Evolutionary conservation across 139 green algal species (phyloP), one percentile per base, ranked within the genome.

Genomic region (Asterochloris sp.): DNA sequence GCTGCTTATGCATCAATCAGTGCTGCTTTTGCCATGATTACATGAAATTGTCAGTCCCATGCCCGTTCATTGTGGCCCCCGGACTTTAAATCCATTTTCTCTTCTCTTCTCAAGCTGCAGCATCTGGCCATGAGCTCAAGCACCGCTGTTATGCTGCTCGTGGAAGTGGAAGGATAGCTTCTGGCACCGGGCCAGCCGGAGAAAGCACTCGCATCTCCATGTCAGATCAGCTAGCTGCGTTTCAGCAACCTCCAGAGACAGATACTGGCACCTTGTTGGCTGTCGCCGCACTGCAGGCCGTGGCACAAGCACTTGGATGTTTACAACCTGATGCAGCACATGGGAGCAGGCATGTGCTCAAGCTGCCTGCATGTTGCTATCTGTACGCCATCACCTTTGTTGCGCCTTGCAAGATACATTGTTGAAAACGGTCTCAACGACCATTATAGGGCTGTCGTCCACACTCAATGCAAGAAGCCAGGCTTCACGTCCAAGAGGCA

Each of bases 401-500:
- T 54, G 38, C 38, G 38, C 38, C 76, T 69, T 85, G 81, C 90
- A 94, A 89, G 92, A 69, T 85, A 89, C 74, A 86, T 38, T 10
- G 96, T 96, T 82, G 87, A 89, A n/a, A 82, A 86, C 1, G 82
- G 71, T 29, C 80, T 96, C 60, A 91, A 69, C 80, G 95, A 96
- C 62, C 88, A 95, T 63, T 90, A 96, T 68, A 85, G 92, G 14
- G 92, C 92, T 0, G 83, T 96, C 68, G 88, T 96, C 61, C 92
- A 96, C 69, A 62, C 73, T 26, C 83, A 93, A 60, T 94, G 90
- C 80, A 89, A 86, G 64, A 93, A 93, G 73, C 91, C 89, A 54
- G 92, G 92, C 63, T 91, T 94, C 67, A 79, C 47, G 16, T 91
- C 85, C 67, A 93, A 91, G 69, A 88, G 81, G 47, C 69, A 89